Base-by-base conservation (phyloP, 257 asterid genomes). In the Schizonepeta tenuifolia region DNA sequence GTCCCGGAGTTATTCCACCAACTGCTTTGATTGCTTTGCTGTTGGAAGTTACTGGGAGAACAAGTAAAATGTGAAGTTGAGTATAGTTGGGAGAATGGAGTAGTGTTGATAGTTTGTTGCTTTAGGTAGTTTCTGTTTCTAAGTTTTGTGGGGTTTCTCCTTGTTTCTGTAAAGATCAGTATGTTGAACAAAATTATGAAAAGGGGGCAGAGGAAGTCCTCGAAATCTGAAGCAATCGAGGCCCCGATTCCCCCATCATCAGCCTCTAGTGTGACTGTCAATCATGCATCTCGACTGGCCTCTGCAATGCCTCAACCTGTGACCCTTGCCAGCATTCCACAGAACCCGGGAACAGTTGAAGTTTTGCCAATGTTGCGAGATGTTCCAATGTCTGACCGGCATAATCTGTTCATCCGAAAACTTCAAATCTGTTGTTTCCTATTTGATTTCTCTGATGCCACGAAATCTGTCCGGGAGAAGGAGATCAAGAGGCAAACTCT, bases 401-500 rank as follows among this genome's bases (percentile, higher is more conserved):
- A 93, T 40, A 75, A 80, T 64, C 63, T 93, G 44, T 93, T 93
- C 81, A 81, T 90, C 43, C 79, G 82, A 28, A 93, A 93, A 78
- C 86, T 90, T 53, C 95, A 85, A 65, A 83, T 81, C 13, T 93
- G 98, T 65, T 84, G 97, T 55, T 60, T 79, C 75, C 65, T 82
- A 38, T 93, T 87, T 74, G 91, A 93, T 77, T 93, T 88, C 84
- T 12, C 80, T 2, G 96, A 93, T 51, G 78, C 89, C 1, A 73
- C 80, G 72, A 90, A 83, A 77, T 83, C 80, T 15, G 82, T 80
- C 0, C 88, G 93, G 1, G 96, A 93, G 78, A 90, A 86, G 88
- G 97, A 92, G 87, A 88, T 90, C 79, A 92, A 88, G 88, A 82
- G 96, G 82, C 98, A 90, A 74, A 89, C 93, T 24, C 95, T 93